Percentiles rank a stretch among this genome's conserved stretches.
Evolutionary conservation across 495 filamentous ascomycete genomes (phyloP).

Genomic region (Penicillium parvum): DNA sequence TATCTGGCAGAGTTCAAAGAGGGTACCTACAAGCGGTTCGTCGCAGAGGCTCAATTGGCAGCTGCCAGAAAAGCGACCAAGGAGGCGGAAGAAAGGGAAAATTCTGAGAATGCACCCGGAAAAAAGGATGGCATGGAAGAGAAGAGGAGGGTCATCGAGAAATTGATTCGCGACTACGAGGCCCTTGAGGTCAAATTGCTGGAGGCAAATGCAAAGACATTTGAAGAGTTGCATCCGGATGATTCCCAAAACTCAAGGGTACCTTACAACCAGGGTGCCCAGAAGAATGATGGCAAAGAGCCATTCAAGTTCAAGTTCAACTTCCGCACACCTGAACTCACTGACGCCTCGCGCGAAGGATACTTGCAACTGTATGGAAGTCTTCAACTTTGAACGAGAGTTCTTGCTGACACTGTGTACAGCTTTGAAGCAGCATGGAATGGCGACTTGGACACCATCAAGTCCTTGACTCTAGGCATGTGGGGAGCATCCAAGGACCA

Average conservation of each 20-base stretch:
- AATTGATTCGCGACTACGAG: conserved; percentile 47
- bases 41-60: conserved; percentile 16
- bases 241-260: conserved; percentile 4
- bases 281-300: conserved; percentile 3
- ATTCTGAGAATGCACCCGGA: background rate
- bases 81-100: background rate
- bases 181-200: conserved; percentile 50
- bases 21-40: conserved; percentile 52
- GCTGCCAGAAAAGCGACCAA: conserved; percentile 8
- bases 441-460: conserved; percentile 56
- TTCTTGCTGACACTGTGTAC: conserved; percentile 11
- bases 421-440: conserved; percentile 66
- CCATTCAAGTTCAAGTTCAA: conserved; percentile 44
- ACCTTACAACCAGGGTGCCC: background rate
- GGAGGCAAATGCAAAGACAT: conserved; percentile 58
- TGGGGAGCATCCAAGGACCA: conserved; percentile 39
- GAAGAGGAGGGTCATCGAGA: conserved; percentile 48
- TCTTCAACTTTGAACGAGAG: background rate
- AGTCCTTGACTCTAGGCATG: conserved; percentile 41
- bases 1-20: conserved; percentile 40
- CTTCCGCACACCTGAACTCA: conserved; percentile 50
- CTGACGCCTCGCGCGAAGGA: conserved; percentile 43
- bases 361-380: conserved; percentile 50
- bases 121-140: conserved; percentile 35
- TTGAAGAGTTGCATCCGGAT: conserved; percentile 57